These are phyloP conservation scores for Luvunga scandens DNA, from an alignment of 345 rosid genomes.

Conservation along the genomic window DNA sequence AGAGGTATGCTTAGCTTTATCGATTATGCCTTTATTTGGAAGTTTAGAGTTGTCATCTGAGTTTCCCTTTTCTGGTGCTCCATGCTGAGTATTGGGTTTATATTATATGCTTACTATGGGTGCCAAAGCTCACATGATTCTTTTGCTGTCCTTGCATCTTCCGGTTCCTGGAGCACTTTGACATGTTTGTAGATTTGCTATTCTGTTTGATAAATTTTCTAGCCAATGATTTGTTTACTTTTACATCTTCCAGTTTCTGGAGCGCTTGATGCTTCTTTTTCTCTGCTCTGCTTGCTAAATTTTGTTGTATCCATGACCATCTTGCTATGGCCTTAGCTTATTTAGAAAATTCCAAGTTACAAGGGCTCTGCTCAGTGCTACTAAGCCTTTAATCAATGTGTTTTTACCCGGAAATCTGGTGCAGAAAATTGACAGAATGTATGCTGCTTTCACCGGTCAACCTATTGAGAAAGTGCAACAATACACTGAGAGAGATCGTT, in stretches of 20 bases:
- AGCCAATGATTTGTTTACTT: neutral
- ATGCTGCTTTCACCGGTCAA: conserved; percentile 81
- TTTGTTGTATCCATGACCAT: neutral
- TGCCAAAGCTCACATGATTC: neutral
- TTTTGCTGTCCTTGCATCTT: neutral
- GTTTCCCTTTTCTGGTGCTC: neutral
- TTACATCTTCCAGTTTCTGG: neutral
- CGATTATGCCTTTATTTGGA: neutral
- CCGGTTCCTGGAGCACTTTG: neutral
- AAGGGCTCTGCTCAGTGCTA: neutral
- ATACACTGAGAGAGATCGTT: conserved; percentile 81
- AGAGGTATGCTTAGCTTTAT: neutral
- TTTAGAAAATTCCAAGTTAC: neutral
- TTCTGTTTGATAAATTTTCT: neutral
- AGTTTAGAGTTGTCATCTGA: neutral
- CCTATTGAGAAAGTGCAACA: conserved; percentile 79
- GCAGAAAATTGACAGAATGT: conserved; percentile 94
- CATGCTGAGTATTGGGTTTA: neutral
- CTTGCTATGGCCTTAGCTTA: neutral
- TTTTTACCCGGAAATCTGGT: conserved; percentile 8
- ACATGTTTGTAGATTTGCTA: neutral
- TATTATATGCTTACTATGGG: neutral
- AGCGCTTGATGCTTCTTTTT: neutral
- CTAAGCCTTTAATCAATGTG: neutral
- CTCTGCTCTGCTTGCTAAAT: neutral